Base-by-base conservation (phyloP, 345 rosid genomes). In the Hibiscus trionum region DNA sequence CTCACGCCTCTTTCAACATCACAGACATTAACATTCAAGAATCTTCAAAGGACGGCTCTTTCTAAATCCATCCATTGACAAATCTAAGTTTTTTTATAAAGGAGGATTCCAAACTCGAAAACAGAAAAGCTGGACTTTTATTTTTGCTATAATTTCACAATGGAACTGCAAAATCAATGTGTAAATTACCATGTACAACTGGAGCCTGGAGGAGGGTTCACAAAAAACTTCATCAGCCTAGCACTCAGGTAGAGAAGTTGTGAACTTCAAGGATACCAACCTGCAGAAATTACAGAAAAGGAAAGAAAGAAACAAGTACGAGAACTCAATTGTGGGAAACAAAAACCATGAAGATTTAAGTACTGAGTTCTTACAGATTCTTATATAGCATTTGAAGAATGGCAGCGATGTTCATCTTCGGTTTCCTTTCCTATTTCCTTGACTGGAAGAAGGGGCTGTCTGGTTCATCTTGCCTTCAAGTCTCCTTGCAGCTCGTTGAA, bases 401-500 rank as follows among this genome's bases (percentile, higher is more conserved):
- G 4, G 70, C 37, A 33, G 15, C 12, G 50, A 49, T 62, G 27
- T 72, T 81, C 80, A 83, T 81, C 84, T 70, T 71, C 80, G 81
- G 62, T 71, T 77, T 62, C 82, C 84, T 80, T 62, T 86, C 86
- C 81, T 78, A 53, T 75, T 81, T 70, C 84, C 84, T 64, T 17
- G 81, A 31, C 39, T 72, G 44, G 44, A 71, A 12, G 81, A 58
- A 33, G 87, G 35, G 8, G 73, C 16, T 24, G 75, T 65, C 66
- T 72, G 84, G 62, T 80, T 77, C 57, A 47, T 71, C 75, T 79
- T 83, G 73, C 86, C 86, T 8, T 89, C 96, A 72, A 88, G 76
- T 79, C 82, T 88, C 80, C 84, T 84, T 3, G 90, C 88, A 3
- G 86, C 61, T 3, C 87, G 88, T 79, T 85, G 86, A 73, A 85